phyloP scores from a whole-genome alignment of 371 early-diverging fungal genomes.

The Zychaea mexicana region DNA sequence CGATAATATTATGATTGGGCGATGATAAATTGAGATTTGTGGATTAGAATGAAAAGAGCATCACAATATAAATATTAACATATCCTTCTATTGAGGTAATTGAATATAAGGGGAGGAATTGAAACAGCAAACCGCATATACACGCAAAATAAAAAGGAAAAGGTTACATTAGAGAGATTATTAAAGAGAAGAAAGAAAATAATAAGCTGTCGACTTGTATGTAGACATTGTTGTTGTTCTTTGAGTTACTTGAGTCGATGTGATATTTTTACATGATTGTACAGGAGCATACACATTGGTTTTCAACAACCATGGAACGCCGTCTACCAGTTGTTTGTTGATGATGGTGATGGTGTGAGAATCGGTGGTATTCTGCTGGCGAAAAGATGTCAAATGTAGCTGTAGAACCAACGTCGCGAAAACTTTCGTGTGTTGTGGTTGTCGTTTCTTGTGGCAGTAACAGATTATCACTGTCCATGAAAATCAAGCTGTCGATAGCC shows the following conservation, averaged over 20 bases:
- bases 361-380: not conserved
- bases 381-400: constrained; percentile 1
- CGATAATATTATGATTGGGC: too few relatives aligned
- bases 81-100: too few relatives aligned
- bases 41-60: too few relatives aligned
- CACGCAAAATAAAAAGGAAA: too few relatives aligned
- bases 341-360: not conserved
- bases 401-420: not conserved
- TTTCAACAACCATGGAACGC: not conserved
- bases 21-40: too few relatives aligned
- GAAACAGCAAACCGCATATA: too few relatives aligned
- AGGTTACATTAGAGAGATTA: too few relatives aligned
- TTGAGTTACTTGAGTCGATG: not conserved
- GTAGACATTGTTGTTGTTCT: not conserved
- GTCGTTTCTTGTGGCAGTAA: not conserved
- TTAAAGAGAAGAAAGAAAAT: too few relatives aligned
- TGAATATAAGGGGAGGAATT: too few relatives aligned
- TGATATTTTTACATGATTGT: not conserved
- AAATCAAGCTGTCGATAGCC: not conserved
- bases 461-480: not conserved
- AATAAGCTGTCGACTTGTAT: too few relatives aligned
- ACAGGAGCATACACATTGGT: not conserved
- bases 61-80: too few relatives aligned
- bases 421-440: not conserved
- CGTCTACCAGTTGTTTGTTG: not conserved